Conservation (phyloP, 2,329 filamentous ascomycete species). For the Orbilia brochopaga region DNA sequence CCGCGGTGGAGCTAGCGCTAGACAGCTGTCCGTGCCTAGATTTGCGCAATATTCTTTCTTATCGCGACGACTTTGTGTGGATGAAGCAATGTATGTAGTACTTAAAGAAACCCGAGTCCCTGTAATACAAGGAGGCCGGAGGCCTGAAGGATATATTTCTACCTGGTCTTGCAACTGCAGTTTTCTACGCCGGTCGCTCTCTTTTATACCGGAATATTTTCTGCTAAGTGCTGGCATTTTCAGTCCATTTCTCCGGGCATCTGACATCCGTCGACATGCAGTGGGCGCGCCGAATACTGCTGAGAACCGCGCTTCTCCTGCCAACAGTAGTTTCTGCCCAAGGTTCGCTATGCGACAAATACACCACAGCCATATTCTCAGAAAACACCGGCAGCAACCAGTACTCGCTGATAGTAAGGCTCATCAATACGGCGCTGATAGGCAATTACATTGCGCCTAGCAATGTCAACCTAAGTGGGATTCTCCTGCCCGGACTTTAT, state of each 20-base stretch:
- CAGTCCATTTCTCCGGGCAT: too few relatives aligned
- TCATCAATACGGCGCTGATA: constrained; percentile 70
- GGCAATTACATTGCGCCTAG: constrained; percentile 64
- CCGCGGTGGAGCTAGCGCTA: neutral
- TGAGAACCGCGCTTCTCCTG: constrained; percentile 7
- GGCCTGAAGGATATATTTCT: too few relatives aligned
- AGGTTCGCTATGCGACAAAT: constrained; percentile 66
- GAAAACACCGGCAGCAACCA: constrained; percentile 68
- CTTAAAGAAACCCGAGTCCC: too few relatives aligned
- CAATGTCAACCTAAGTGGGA: constrained; percentile 65
- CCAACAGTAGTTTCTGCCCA: constrained; percentile 17
- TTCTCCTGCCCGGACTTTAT: constrained; percentile 63
- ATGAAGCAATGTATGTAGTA: too few relatives aligned
- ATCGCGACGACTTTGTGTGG: neutral
- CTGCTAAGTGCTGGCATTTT: too few relatives aligned
- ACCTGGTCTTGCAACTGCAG: too few relatives aligned
- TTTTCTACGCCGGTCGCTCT: too few relatives aligned
- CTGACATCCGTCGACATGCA: neutral
- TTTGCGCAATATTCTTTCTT: too few relatives aligned
- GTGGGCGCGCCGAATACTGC: neutral
- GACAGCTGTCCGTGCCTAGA: too few relatives aligned
- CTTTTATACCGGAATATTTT: too few relatives aligned
- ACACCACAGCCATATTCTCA: constrained; percentile 66
- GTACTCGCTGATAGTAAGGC: constrained; percentile 63
- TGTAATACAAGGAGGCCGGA: too few relatives aligned